A percentile compares a stretch with the other conserved stretches of the same genome.
Evolutionary conservation across 2,329 filamentous ascomycete species (phyloP).

Genomic region (Pseudogymnoascus sp.): DNA sequence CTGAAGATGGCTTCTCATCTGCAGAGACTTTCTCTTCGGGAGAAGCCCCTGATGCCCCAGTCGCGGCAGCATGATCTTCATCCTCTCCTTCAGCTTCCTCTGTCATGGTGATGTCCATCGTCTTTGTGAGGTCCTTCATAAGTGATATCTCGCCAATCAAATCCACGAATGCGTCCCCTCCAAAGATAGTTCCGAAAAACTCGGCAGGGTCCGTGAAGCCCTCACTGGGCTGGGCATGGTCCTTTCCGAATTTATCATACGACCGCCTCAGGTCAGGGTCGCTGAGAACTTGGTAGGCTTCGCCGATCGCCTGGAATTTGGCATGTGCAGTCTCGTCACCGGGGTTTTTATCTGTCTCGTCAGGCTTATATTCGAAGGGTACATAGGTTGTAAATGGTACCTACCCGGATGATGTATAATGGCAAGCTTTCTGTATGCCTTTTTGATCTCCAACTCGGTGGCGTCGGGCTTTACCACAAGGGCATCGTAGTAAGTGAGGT

Average conservation of each 20-base stretch:
- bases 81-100: conserved; percentile 57
- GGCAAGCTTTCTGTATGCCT: conserved; percentile 89
- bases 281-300: conserved; percentile 73
- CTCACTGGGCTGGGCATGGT: conserved; percentile 79
- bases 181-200: conserved; percentile 98
- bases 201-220: conserved; percentile 94
- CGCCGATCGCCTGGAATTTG: conserved; percentile 83
- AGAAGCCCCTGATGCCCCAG: conserved; percentile 25
- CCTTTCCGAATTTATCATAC: conserved; percentile 97
- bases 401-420: conserved; percentile 66
- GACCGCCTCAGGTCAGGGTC: conserved; percentile 78
- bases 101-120: conserved; percentile 94
- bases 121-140: conserved; percentile 96
- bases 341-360: conserved; percentile 79
- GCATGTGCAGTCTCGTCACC: conserved; percentile 88
- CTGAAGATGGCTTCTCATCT: conserved; percentile 32
- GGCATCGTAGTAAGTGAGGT: conserved; percentile 82
- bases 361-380: conserved; percentile 11
- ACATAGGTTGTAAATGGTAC: conserved; percentile 5
- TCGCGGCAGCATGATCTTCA: conserved; percentile 43
- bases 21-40: conserved; percentile 24
- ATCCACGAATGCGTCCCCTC: conserved; percentile 89
- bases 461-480: conserved; percentile 78
- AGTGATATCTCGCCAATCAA: conserved; percentile 97
- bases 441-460: conserved; percentile 89